These are phyloP conservation scores for Myriosclerotinia scirpicola DNA, from an alignment of 2,329 filamentous ascomycete species.

Conservation along the genomic window DNA sequence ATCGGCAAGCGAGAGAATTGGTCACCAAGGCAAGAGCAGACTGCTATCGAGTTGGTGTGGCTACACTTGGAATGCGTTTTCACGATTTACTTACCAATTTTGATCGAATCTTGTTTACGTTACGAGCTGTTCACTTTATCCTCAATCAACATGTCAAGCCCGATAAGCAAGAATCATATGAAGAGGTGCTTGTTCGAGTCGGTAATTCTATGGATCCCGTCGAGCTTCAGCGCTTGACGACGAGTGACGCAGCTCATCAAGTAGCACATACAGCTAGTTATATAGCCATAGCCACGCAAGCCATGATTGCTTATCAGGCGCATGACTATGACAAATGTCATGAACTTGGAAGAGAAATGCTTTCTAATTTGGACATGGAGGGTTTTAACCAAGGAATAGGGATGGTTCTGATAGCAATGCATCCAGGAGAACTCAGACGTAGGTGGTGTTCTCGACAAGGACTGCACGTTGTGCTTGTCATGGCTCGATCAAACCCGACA, in stretches of 20 bases:
- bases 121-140: background rate
- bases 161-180: background rate
- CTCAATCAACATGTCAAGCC: background rate
- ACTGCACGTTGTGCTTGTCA: background rate
- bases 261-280: background rate
- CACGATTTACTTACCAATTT: background rate
- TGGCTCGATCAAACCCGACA: background rate
- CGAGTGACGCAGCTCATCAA: background rate
- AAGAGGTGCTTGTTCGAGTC: background rate
- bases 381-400: conserved; percentile 12
- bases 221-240: background rate
- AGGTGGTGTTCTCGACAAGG: conserved; percentile 10
- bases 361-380: conserved; percentile 1
- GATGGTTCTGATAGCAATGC: conserved; percentile 1
- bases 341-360: background rate
- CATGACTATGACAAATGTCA: background rate
- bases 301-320: background rate
- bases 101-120: background rate
- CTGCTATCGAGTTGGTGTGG: background rate
- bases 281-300: background rate
- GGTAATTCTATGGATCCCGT: background rate
- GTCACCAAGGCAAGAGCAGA: background rate
- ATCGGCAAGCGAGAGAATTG: background rate
- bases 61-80: background rate
- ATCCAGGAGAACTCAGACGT: conserved; percentile 7